Evolutionary conservation across 257 asterid genomes (phyloP).

Genomic region (Phtheirospermum japonicum): DNA sequence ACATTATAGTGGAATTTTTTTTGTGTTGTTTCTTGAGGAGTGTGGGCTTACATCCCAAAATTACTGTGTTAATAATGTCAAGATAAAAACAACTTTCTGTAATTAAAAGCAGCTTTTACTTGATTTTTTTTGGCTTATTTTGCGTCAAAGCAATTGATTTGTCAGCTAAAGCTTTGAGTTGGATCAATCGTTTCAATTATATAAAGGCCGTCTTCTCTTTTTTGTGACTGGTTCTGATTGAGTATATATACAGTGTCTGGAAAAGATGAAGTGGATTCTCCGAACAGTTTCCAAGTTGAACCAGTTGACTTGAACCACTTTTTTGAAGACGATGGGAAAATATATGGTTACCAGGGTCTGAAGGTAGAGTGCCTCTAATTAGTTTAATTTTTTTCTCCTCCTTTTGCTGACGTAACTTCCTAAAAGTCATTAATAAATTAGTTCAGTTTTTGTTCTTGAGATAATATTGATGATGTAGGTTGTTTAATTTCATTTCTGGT

Average conservation of each 20-base stretch:
- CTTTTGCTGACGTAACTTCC: not conserved
- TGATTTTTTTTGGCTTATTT: not conserved
- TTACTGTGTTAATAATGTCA: not conserved
- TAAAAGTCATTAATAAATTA: not conserved
- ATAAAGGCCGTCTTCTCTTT: not conserved
- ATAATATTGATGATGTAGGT: not conserved
- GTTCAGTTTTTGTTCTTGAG: constrained; percentile 2
- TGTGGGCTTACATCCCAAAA: not conserved
- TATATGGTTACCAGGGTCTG: constrained; percentile 77
- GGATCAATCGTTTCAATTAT: constrained; percentile 8
- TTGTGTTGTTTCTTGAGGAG: not conserved
- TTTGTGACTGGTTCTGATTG: not conserved
- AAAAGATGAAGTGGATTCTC: constrained; percentile 72
- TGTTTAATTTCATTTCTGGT: not conserved
- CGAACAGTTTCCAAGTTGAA: constrained; percentile 50
- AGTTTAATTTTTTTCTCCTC: not conserved
- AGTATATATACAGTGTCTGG: constrained; percentile 47
- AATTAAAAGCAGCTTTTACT: not conserved
- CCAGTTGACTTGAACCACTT: constrained; percentile 75
- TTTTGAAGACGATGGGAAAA: constrained; percentile 77
- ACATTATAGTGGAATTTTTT: not conserved
- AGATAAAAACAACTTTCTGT: not conserved
- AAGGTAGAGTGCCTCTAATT: constrained; percentile 48
- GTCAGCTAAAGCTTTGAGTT: constrained; percentile 1
- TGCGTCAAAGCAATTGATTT: not conserved